Base-by-base conservation (phyloP, 2,329 filamentous ascomycete genomes). In the Sclerotinia minor region DNA sequence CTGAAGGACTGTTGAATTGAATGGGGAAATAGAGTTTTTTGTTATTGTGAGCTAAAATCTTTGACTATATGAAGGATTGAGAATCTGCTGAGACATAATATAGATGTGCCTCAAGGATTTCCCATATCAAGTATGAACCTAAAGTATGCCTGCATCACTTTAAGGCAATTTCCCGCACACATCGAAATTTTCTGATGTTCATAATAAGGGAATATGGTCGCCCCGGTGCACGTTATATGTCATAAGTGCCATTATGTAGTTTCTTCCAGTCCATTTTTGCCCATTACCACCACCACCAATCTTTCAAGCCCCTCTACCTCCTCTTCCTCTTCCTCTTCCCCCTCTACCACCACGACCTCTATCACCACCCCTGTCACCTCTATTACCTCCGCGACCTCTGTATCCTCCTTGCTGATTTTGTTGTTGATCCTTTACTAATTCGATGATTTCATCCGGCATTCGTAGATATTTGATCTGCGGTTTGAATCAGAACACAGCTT, bases 391-490 rank as follows among this genome's bases (percentile, higher is more conserved):
- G 52, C 89, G 88, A 59, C 90, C 88, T 68, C 89, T 84, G 76
- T 89, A 91, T 70, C 81, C 82, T 15, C 72, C 69, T 64, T 76
- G 74, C 29, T 75, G 73, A 38, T 71, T 68, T 60, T 72, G 69
- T 77, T 92, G 90, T 79, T 98, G 94, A 77, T 98, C 94, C 83
- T 93, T 96, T 32, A 95, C 94, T 50, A 92, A 80, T 72, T 98
- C 94, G 80, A 99, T 92, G 71, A 99, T 96, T 79, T 98, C 94
- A 80, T 99, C 94, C 64, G 94, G 93, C 3, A 99, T 92, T 75
- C 94, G 89, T 44, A 99, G 87, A 81, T 97, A 99, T 84, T 99
- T 99, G 82, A 99, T 99, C 95, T 66, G 52, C 32, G 35, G n/a
- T 17, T 65, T 70, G 6, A 4, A 11, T 73, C 58, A 73, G 69